These are phyloP conservation scores for Orbilia javanica DNA, from an alignment of 2,329 filamentous ascomycete species.

Conservation along the genomic window DNA sequence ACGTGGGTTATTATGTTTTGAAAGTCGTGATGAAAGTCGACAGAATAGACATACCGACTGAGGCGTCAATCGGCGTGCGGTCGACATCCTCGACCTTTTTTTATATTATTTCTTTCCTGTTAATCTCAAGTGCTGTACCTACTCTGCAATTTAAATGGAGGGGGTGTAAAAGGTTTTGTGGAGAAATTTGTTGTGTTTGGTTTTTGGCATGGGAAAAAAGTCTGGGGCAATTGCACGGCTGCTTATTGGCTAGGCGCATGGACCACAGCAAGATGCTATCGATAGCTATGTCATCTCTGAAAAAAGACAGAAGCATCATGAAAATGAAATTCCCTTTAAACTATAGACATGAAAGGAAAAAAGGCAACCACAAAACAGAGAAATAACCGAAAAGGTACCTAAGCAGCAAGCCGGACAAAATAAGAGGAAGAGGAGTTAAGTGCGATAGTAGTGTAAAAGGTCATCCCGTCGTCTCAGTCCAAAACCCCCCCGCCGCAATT, in stretches of 20 bases:
- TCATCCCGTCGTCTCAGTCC: slow-evolving; percentile 28
- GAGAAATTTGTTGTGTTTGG: slow-evolving; percentile 28
- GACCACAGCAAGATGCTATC: neutral
- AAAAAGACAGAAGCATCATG: neutral
- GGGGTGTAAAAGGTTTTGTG: neutral
- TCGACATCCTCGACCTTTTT: slow-evolving; percentile 31
- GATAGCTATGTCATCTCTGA: neutral
- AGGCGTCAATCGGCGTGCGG: slow-evolving; percentile 39
- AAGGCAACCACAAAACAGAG: neutral
- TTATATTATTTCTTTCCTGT: neutral
- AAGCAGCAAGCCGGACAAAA: neutral
- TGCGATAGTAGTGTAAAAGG: neutral
- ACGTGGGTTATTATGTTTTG: slow-evolving; percentile 12
- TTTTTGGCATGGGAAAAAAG: neutral
- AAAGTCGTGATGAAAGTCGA: slow-evolving; percentile 31
- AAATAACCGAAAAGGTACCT: slow-evolving; percentile 1
- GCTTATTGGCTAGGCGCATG: slow-evolving; percentile 22
- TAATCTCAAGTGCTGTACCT: neutral
- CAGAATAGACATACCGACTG: slow-evolving; percentile 54
- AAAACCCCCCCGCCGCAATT: neutral
- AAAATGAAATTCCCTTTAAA: slow-evolving; percentile 29
- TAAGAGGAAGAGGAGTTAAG: neutral
- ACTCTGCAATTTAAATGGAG: neutral
- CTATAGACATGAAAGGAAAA: slow-evolving; percentile 39
- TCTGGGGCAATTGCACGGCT: slow-evolving; percentile 17